phyloP scores from a whole-genome alignment of 768 basidiomycete species.

The Asterophora lycoperdoides region DNA sequence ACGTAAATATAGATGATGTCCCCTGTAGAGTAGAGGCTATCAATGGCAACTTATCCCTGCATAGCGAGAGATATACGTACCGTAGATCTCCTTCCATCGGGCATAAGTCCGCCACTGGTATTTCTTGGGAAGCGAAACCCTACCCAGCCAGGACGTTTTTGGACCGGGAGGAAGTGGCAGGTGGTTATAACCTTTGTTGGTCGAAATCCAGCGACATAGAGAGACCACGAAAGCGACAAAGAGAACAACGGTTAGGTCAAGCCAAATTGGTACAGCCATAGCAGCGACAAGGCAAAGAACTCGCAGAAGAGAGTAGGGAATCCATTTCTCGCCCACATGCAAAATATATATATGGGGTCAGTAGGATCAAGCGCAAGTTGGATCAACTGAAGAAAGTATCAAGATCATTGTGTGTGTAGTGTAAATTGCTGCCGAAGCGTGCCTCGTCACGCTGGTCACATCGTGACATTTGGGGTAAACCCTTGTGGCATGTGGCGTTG shows the following conservation, averaged over 20 bases:
- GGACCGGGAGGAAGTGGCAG: conserved; percentile 41
- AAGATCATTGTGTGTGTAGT: too few relatives aligned
- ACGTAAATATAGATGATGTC: conserved; percentile 42
- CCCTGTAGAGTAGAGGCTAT: conserved; percentile 24
- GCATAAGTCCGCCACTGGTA: conserved; percentile 46
- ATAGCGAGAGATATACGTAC: conserved; percentile 19
- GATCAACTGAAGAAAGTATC: too few relatives aligned
- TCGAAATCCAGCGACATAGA: conserved; percentile 12
- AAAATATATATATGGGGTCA: not conserved
- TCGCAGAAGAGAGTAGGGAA: not conserved
- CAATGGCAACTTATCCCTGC: not conserved
- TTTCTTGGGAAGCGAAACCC: conserved; percentile 27
- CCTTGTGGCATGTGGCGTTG: not conserved
- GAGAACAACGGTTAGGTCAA: not conserved
- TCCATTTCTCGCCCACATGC: conserved; percentile 1
- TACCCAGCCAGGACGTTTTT: conserved; percentile 32
- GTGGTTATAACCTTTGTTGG: conserved; percentile 5
- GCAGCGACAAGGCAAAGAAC: conserved; percentile 2
- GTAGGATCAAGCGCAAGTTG: not conserved
- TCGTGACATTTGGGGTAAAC: not conserved
- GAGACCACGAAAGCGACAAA: conserved; percentile 4
- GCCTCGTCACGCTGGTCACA: conserved; percentile 1
- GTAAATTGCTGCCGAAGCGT: conserved; percentile 1
- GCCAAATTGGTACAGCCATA: not conserved
- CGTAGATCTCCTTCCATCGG: conserved; percentile 39